Evolutionary conservation across 805 yeast genomes (phyloP), one percentile per base, ranked within the genome.

Genomic region (Metschnikowia borealis): DNA sequence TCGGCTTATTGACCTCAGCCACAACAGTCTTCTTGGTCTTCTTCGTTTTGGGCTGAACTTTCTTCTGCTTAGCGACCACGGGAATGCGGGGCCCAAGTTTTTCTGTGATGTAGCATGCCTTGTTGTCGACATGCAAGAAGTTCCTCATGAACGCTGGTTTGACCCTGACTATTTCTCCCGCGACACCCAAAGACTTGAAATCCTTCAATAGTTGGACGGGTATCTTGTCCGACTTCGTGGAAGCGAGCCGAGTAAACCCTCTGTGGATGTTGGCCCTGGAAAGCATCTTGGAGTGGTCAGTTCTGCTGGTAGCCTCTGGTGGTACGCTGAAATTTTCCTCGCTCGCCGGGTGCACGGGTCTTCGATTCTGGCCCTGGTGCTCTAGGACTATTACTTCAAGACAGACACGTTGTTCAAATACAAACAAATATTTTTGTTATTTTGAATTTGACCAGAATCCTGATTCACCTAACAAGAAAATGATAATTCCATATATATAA

Each of bases 91-190:
- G 77, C 3, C 67, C 71, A 38, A 63, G 52, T 29, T 57, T 63
- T 36, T 57, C 57, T 39, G 67, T 63, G 20, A 89, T 75, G 61
- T 89, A 90, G 17, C 81, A 78, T 3, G 96, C 97, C 40, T 89
- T 87, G 60, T 87, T 84, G 53, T 73, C 60, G 39, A 81, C 80
- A 60, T 89, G 89, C 50, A 90, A 76, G 58, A 71, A 80, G 68
- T 87, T 88, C 62, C 92, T 81, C 96, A 90, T 90, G 54, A 80
- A 74, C 20, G 89, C 87, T 31, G 96, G 90, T 54, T 81, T 77
- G 17, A 90, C 96, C 34, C 78, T 72, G 29, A 85, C 75, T 40
- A 90, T 76, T 69, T 90, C 85, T 34, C 97, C 97, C 53, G 70
- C 72, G 20, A 70, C 70, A 18, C 96, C 95, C 49, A 84, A 67